Percentiles rank a stretch among this genome's conserved stretches.
Evolutionary conservation across 2,329 filamentous ascomycete genomes (phyloP).

Genomic region (Graphiopsis chlorocephala): DNA sequence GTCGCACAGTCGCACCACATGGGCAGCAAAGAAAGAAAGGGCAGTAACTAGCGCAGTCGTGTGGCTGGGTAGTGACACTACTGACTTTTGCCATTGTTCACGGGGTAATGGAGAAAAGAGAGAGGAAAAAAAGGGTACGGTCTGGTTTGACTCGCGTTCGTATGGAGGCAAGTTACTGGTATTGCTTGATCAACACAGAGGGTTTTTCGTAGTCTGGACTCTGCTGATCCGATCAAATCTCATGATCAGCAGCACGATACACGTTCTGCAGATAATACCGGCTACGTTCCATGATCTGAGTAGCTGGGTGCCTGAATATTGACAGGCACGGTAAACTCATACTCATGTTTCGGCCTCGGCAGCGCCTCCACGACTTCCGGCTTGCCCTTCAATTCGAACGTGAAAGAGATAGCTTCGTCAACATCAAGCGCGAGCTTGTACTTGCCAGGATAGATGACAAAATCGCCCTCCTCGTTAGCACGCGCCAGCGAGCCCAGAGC

Average conservation of each 20-base stretch:
- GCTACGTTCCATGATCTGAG: not conserved
- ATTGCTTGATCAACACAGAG: not conserved
- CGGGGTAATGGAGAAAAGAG: not conserved
- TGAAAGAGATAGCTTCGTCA: conserved; percentile 34
- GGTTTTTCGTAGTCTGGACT: not conserved
- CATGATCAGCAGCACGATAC: no score
- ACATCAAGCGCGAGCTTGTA: conserved; percentile 43
- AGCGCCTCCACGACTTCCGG: conserved; percentile 10
- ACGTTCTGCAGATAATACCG: not conserved
- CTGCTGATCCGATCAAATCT: not conserved
- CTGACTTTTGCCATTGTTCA: not conserved
- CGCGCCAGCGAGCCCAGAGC: conserved; percentile 40
- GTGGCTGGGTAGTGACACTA: not conserved
- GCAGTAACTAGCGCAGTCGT: no score
- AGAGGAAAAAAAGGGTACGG: not conserved
- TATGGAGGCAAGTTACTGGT: no score
- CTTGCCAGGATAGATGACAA: conserved; percentile 42
- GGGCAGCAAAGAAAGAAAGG: not conserved
- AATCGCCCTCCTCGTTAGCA: conserved; percentile 38
- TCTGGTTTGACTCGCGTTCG: not conserved
- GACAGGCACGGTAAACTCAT: conserved; percentile 14
- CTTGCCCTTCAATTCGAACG: conserved; percentile 20
- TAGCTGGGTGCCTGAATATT: conserved; percentile 9
- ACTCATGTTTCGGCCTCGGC: conserved; percentile 9
- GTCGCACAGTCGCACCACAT: not conserved